A percentile compares a stretch with the other conserved stretches of the same genome.
These are phyloP conservation scores for Kluyveromyces sp. DNA, from an alignment of 1,139 yeast genomes.

Conservation along the genomic window DNA sequence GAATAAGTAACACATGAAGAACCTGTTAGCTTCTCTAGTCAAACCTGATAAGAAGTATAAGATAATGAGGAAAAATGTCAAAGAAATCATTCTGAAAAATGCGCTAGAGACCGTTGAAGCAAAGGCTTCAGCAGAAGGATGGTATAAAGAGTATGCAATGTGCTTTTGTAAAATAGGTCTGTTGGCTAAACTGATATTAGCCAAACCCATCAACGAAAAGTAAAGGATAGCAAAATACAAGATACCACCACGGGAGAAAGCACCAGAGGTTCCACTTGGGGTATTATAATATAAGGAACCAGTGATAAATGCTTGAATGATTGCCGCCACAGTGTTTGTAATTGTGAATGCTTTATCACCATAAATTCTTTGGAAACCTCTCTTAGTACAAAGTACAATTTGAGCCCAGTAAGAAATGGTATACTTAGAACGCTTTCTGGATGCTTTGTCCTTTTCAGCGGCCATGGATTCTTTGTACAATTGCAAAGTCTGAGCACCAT, in stretches of 20 bases:
- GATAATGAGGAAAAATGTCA: slow-evolving; percentile 38
- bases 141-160: slow-evolving; percentile 47
- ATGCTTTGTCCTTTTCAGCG: slow-evolving; percentile 36
- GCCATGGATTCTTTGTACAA: slow-evolving; percentile 33
- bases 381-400: slow-evolving; percentile 37
- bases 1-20: slow-evolving; percentile 45
- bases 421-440: slow-evolving; percentile 38
- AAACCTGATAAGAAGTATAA: slow-evolving; percentile 46
- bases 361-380: slow-evolving; percentile 45
- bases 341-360: slow-evolving; percentile 46
- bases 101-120: slow-evolving; percentile 40
- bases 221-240: slow-evolving; percentile 46
- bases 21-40: slow-evolving; percentile 45
- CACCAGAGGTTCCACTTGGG: slow-evolving; percentile 39
- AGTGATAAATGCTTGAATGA: slow-evolving; percentile 43
- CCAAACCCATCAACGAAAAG: slow-evolving; percentile 48
- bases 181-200: slow-evolving; percentile 45
- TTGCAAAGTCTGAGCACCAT: slow-evolving; percentile 36
- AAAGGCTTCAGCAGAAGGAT: slow-evolving; percentile 52
- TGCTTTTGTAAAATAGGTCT: slow-evolving; percentile 52
- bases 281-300: slow-evolving; percentile 40
- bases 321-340: slow-evolving; percentile 40
- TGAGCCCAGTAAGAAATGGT: slow-evolving; percentile 42
- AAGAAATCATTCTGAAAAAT: slow-evolving; percentile 42
- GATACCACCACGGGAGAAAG: slow-evolving; percentile 53